phyloP scores from a whole-genome alignment of 1,284 basidiomycete genomes.

The Leccinum subatratum region DNA sequence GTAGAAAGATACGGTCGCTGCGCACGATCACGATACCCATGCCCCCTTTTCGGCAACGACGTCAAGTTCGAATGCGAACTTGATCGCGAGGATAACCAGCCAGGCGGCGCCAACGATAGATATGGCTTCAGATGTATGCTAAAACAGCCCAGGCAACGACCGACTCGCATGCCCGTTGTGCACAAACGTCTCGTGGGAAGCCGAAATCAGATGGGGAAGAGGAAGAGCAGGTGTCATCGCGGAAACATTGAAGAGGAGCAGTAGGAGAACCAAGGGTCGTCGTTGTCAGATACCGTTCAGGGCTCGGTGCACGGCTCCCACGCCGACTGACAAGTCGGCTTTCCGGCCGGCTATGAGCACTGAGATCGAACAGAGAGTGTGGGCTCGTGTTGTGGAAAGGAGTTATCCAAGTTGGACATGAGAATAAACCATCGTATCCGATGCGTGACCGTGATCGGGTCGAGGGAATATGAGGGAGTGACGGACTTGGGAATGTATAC shows the following conservation, averaged over 20 bases:
- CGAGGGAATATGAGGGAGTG: slow-evolving; percentile 60
- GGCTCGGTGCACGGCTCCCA: slow-evolving; percentile 47
- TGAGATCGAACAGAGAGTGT: slow-evolving; percentile 25
- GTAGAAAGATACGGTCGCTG: background rate
- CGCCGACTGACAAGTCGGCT: slow-evolving; percentile 44
- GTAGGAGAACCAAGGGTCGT: slow-evolving; percentile 9
- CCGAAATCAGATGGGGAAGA: background rate
- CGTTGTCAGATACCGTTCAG: slow-evolving; percentile 37
- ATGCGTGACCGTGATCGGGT: slow-evolving; percentile 73
- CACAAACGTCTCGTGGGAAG: slow-evolving; percentile 43
- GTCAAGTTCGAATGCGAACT: slow-evolving; percentile 35
- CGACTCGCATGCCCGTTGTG: slow-evolving; percentile 50
- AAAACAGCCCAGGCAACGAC: slow-evolving; percentile 49
- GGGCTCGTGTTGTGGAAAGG: slow-evolving; percentile 40
- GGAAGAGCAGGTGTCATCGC: background rate
- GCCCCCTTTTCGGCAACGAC: slow-evolving; percentile 15
- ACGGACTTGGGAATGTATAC: slow-evolving; percentile 48
- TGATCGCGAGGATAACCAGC: slow-evolving; percentile 37
- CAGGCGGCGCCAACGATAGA: slow-evolving; percentile 35
- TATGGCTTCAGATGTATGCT: slow-evolving; percentile 60
- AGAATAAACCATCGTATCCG: slow-evolving; percentile 72
- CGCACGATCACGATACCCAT: background rate
- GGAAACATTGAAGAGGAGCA: background rate
- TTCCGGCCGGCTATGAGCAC: slow-evolving; percentile 23
- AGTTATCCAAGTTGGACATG: slow-evolving; percentile 82